phyloP scores from a whole-genome alignment of 2,329 filamentous ascomycete species.

The Cercospora sesami region DNA sequence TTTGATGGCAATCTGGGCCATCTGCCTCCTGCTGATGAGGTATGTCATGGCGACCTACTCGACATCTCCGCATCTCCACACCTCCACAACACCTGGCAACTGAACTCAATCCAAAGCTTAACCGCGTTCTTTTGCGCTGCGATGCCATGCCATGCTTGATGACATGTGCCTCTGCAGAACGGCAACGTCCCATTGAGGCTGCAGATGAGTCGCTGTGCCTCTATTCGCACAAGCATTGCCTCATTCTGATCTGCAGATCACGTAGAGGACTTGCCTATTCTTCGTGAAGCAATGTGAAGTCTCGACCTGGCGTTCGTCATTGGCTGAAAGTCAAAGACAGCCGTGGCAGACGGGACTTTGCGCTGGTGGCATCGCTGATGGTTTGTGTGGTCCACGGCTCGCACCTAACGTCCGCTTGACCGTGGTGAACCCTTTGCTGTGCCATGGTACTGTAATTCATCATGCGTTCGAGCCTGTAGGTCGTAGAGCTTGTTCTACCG shows the following conservation, averaged over 20 bases:
- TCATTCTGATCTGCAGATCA: constrained; percentile 1
- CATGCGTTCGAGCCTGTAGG: neutral
- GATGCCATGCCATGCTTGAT: neutral
- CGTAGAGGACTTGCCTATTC: neutral
- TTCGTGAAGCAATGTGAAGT: constrained; percentile 3
- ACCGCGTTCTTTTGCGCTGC: constrained; percentile 2
- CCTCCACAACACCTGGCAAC: neutral
- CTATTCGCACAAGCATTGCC: neutral
- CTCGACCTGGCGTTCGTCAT: constrained; percentile 4
- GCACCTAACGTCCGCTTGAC: constrained; percentile 2
- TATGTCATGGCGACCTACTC: constrained; percentile 8
- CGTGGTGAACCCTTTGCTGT: neutral
- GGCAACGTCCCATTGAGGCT: neutral
- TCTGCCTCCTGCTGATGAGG: neutral
- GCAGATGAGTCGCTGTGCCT: neutral
- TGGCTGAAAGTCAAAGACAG: constrained; percentile 3
- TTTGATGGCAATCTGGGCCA: neutral
- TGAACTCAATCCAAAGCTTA: constrained; percentile 8
- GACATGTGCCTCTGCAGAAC: neutral
- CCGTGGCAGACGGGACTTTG: constrained; percentile 9
- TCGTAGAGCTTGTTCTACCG: neutral
- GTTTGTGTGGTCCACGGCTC: neutral
- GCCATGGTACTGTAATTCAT: constrained; percentile 3
- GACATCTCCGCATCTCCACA: constrained; percentile 9
- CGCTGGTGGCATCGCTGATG: constrained; percentile 3